Conservation (phyloP, 371 early-diverging fungal genomes). For the Actinomucor elegans region DNA sequence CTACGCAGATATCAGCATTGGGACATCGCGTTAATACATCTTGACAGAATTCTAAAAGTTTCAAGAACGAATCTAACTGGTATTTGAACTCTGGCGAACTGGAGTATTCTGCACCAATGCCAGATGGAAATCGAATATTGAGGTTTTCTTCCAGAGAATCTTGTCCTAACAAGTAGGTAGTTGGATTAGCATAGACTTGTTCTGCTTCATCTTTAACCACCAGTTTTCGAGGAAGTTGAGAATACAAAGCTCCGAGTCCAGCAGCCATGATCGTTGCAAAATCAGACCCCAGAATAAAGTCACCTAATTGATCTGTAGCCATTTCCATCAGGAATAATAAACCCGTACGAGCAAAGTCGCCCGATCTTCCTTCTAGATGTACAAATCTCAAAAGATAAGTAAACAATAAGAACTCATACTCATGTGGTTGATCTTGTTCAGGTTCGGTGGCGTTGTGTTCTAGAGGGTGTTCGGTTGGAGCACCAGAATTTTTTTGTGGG, state of each 20-base stretch:
- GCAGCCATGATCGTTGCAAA: constrained; percentile 83
- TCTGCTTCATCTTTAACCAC: constrained; percentile 48
- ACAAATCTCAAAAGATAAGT: constrained; percentile 86
- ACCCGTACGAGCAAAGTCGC: constrained; percentile 90
- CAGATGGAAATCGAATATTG: constrained; percentile 3
- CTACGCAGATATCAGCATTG: constrained; percentile 60
- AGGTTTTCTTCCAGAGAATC: constrained; percentile 8
- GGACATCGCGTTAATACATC: constrained; percentile 82
- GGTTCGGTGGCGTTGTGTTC: not conserved
- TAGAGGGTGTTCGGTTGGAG: not conserved
- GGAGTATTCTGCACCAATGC: constrained; percentile 47
- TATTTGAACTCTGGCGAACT: constrained; percentile 68
- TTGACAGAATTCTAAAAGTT: constrained; percentile 85
- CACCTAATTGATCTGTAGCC: constrained; percentile 70
- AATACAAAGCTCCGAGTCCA: constrained; percentile 90
- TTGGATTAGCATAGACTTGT: constrained; percentile 28
- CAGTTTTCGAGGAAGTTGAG: constrained; percentile 86
- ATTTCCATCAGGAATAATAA: constrained; percentile 86
- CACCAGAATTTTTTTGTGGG: constrained; percentile 47
- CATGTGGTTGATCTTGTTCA: constrained; percentile 38
- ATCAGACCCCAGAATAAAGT: constrained; percentile 80
- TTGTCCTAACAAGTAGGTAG: constrained; percentile 51
- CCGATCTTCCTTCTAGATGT: constrained; percentile 83
- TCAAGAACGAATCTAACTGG: constrained; percentile 77
- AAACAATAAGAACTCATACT: constrained; percentile 83